Evolutionary conservation across 1,139 yeast genomes (phyloP).

Genomic region (Scheffersomyces quercinus): DNA sequence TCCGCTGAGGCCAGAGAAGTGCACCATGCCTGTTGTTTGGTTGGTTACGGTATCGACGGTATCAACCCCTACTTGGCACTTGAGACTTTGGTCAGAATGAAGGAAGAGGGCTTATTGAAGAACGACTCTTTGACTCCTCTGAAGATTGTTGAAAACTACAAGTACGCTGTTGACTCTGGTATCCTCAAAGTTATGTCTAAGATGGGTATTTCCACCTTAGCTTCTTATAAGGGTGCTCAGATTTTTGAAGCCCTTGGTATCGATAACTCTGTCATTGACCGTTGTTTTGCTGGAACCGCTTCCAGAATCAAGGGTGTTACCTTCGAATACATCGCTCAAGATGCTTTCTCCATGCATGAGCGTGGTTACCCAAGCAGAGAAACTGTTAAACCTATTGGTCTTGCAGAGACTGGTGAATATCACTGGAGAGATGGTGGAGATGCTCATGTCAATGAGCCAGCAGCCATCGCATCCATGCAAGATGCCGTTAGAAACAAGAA

Average conservation of each 20-base stretch:
- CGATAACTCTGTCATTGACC: conserved; percentile 91
- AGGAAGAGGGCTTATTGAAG: conserved; percentile 73
- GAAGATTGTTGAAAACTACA: conserved; percentile 71
- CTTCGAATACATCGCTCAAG: conserved; percentile 94
- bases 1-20: conserved; percentile 98
- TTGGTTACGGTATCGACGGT: conserved; percentile 98
- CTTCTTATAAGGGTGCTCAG: conserved; percentile 98
- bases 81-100: conserved; percentile 85
- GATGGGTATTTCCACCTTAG: conserved; percentile 98
- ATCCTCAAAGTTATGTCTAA: conserved; percentile 96
- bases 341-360: conserved; percentile 91
- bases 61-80: conserved; percentile 91
- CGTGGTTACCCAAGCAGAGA: conserved; percentile 84
- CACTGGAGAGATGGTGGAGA: conserved; percentile 99
- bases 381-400: conserved; percentile 67
- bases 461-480: conserved; percentile 92
- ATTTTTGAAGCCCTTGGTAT: conserved; percentile 96
- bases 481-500: conserved; percentile 97
- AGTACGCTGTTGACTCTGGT: conserved; percentile 83
- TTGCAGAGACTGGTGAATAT: conserved; percentile 96
- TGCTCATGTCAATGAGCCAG: conserved; percentile 90
- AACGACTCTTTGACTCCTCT: conserved; percentile 57
- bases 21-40: conserved; percentile 90
- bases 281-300: conserved; percentile 97
- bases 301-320: conserved; percentile 95